Evolutionary conservation across 805 yeast genomes (phyloP), one percentile per base, ranked within the genome.

Genomic region (Myxozyma mucilagina): DNA sequence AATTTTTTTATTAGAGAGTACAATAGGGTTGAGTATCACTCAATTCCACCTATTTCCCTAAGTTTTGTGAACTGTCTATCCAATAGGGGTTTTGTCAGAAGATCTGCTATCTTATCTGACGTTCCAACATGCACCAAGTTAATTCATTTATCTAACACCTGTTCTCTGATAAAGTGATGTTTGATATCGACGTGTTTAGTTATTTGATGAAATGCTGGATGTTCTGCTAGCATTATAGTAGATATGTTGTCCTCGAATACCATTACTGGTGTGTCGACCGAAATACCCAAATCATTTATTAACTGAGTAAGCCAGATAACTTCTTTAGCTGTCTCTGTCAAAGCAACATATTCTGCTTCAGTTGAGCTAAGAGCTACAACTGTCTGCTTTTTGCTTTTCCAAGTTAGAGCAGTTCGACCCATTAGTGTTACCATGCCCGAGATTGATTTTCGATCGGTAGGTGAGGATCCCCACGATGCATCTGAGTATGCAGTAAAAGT

Each of bases 321-420:
- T 16, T 54, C 52, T 18, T 36, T 18, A 3, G 45, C 45, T n/a
- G 24, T 29, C 13, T 24, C 29, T 3, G 29, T 14, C 14, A 44
- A 36, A 9, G 57, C 57, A 20, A 31, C n/a, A 32, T 45, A 45
- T 36, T 53, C 57, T 5, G 57, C 51, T 20, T 53, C 57, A 31
- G 50, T 32, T 10, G 50, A 34, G 45, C 47, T 45, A 4, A 18
- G 45, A 13, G 52, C 52, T 13, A 45, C 57, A 44, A 35, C 32
- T 24, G 16, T 36, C 45, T 53, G 57, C 42, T 38, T 36, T 16
- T 45, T 44, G 7, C 35, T 18, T 20, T 32, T 42, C 57, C 51
- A 53, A 20, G 52, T 32, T 9, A 53, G 20, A 31, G 52, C 47
- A 29, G 51, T 47, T 1, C 48, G 34, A 20, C 16, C 34, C 11